A percentile compares a stretch with the other conserved stretches of the same genome.
These are phyloP conservation scores for Lecanicillium sp. DNA, from an alignment of 2,329 filamentous ascomycete species.

Conservation along the genomic window DNA sequence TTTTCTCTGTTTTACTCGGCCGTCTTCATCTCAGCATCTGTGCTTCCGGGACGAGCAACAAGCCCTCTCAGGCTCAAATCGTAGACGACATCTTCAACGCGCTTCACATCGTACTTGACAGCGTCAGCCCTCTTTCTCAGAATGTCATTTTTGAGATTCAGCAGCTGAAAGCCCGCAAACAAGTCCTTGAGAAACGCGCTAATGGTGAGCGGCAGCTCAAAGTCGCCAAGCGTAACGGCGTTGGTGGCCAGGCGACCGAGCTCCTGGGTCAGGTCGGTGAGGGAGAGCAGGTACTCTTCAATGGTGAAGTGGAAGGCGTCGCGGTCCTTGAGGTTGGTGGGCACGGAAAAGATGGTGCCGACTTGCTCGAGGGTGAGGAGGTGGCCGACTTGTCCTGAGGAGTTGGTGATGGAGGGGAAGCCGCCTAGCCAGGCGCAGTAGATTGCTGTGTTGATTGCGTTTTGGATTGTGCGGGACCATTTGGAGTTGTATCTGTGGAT, in stretches of 20 bases:
- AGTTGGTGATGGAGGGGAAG: slow-evolving; percentile 36
- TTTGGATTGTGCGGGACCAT: slow-evolving; percentile 80
- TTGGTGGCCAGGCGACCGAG: slow-evolving; percentile 87
- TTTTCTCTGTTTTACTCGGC: slow-evolving; percentile 14
- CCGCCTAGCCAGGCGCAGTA: slow-evolving; percentile 72
- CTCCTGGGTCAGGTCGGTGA: slow-evolving; percentile 85
- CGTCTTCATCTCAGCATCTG: slow-evolving; percentile 30
- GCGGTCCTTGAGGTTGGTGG: slow-evolving; percentile 80
- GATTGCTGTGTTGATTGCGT: slow-evolving; percentile 54
- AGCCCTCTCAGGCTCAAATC: slow-evolving; percentile 83
- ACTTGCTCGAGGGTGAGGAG: slow-evolving; percentile 86
- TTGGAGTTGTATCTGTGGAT: slow-evolving; percentile 63
- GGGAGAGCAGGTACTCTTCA: slow-evolving; percentile 88
- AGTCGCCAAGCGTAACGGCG: slow-evolving; percentile 85
- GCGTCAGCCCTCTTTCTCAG: slow-evolving; percentile 81
- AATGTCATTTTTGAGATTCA: slow-evolving; percentile 95
- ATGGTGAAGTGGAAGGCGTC: slow-evolving; percentile 94
- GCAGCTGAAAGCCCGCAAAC: slow-evolving; percentile 90
- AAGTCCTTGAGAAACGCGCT: slow-evolving; percentile 90
- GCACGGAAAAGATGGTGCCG: slow-evolving; percentile 70
- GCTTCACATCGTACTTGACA: slow-evolving; percentile 96
- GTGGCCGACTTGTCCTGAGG: slow-evolving; percentile 47
- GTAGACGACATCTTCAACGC: slow-evolving; percentile 96
- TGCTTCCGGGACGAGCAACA: slow-evolving; percentile 43
- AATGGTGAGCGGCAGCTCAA: slow-evolving; percentile 76